A percentile compares a stretch with the other conserved stretches of the same genome.
Conservation (phyloP, 164 flowering plant species). For the Euptelea pleiosperma region DNA sequence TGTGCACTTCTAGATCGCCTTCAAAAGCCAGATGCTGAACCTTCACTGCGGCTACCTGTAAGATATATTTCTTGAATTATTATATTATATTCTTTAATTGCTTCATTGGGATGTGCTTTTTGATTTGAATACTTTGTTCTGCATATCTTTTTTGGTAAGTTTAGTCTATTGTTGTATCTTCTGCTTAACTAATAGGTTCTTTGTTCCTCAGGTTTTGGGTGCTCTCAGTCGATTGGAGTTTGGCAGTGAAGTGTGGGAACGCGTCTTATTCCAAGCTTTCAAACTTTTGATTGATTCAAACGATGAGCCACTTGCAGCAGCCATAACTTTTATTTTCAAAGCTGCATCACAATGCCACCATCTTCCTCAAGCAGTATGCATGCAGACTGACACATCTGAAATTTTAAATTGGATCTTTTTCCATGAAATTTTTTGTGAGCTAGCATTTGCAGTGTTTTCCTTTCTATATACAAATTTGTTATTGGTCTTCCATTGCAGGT, state of each 20-base stretch:
- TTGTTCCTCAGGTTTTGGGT: constrained; percentile 63
- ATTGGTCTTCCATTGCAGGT: constrained; percentile 52
- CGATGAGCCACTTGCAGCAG: constrained; percentile 77
- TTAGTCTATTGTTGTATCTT: constrained; percentile 4
- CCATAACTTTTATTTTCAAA: constrained; percentile 75
- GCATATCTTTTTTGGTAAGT: too few species aligned
- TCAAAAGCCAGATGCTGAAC: constrained; percentile 80
- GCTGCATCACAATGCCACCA: constrained; percentile 90
- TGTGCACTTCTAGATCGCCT: constrained; percentile 84
- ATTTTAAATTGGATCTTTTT: constrained; percentile 8
- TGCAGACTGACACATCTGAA: neutral
- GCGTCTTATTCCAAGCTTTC: constrained; percentile 59
- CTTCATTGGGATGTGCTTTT: neutral
- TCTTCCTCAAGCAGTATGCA: constrained; percentile 87
- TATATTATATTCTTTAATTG: too few species aligned
- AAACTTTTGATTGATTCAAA: constrained; percentile 67
- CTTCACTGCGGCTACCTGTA: constrained; percentile 71
- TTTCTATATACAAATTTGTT: constrained; percentile 1
- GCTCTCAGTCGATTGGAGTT: constrained; percentile 91
- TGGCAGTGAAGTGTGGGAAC: constrained; percentile 87
- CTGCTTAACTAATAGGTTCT: constrained; percentile 8
- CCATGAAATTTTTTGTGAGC: constrained; percentile 4
- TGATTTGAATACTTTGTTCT: too few species aligned
- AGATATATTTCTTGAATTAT: constrained; percentile 27
- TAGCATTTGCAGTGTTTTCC: neutral